Base-by-base conservation (phyloP, 768 basidiomycete species). In the Russula lepida region DNA sequence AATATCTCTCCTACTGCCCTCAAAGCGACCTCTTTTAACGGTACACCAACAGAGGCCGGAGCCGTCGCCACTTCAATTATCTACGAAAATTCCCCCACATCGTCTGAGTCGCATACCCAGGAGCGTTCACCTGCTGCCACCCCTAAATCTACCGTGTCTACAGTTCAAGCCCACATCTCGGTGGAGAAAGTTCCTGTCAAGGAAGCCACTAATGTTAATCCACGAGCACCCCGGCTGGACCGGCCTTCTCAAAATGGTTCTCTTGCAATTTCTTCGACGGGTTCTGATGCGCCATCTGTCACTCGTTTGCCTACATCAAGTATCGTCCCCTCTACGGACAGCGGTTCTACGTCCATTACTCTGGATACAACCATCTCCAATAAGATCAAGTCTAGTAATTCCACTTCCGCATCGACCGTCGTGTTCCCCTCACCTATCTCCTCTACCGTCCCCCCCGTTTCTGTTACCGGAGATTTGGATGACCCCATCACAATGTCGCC, bases 211-310 rank as follows among this genome's bases (percentile, higher is more conserved):
- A 47, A 48, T 9, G 17, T 23, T 8, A 41, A 30, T 33, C 37
- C 30, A 2, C 56, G 25, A 32, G 62, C 19, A 6, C 27, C 37
- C 9, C 44, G 41, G 33, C 39, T 25, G 28, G 52, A 58, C 44
- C 62, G n/a, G 15, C 53, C 56, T 13, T 17, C 37, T 17, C 61
- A 43, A 46, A 53, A 41, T 28, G 27, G 53, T 54, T n/a, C 52
- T 23, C 15, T 21, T 35, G 46, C 28, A 9, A 12, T 33, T 6
- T 15, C 51, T 33, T 39, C 35, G 17, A 9, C 21, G 21, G 17
- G 17, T 25, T 41, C 56, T 27, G 51, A 23, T n/a, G 19, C 23
- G n/a, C 21, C 56, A 17, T 41, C 56, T 35, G 56, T 57, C 44
- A 46, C 44, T 39, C 58, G 27, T 21, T 5, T 33, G 5, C 23